Base-by-base conservation (phyloP, 1,284 basidiomycete species). In the Microbotryum intermedium region DNA sequence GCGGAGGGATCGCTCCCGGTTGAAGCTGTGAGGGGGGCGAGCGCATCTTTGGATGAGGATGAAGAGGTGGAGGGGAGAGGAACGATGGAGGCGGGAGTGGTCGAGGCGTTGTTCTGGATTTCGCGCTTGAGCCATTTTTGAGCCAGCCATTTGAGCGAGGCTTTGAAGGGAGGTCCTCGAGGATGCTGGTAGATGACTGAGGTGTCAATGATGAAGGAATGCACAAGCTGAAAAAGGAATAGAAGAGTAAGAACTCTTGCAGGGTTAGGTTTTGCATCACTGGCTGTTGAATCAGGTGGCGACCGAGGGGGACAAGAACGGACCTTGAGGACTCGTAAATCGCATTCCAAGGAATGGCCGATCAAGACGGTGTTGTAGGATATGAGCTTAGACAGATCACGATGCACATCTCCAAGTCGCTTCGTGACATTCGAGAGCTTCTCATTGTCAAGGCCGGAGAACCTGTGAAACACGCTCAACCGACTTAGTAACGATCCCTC, bases 331-430 rank as follows among this genome's bases (percentile, higher is more conserved):
- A 87, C 87, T 65, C 82, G 83, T 39, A 95, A 80, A 72, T 95
- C 91, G 30, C 87, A 91, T 76, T 94, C 91, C 52, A 95, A 82
- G 3, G 90, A 93, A 73, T 95, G 92, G 0, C 92, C 92, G n/a
- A 95, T 78, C 20, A 95, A 83, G 69, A 93, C 86, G 2, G 90
- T 88, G 0, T 84, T 2, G 79, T 79, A 65, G 76, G 77, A 71
- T 16, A 73, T 58, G 72, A 64, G 76, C 20, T 83, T 75, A 11
- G 76, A 74, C 53, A 90, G 74, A 48, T 84, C 80, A 0, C 78
- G 70, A 74, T 94, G 92, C 4, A 92, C 85, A 63, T 88, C 78
- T 1, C 82, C 74, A 20, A 91, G 81, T 0, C 86, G 87, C 0
- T 87, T 88, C 0, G 83, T 90, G 0, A 88, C 83, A 1, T 76